Conservation (phyloP, 2,329 filamentous ascomycete species). For the Helotiales sp. region DNA sequence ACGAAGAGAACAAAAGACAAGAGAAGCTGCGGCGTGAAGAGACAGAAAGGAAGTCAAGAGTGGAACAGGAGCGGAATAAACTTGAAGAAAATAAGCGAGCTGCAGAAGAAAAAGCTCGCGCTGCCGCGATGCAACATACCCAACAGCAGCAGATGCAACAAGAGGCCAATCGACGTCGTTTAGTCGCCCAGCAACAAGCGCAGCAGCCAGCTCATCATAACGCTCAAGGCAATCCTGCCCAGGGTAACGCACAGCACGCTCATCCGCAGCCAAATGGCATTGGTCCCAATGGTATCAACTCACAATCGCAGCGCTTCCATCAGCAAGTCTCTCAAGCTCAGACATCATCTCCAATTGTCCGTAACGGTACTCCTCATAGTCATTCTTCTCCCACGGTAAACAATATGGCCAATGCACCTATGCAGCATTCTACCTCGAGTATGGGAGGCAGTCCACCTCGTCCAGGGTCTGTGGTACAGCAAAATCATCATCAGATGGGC, state of each 20-base stretch:
- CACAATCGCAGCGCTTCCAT: conserved; percentile 37
- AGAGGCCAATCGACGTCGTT: conserved; percentile 36
- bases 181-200: conserved; percentile 39
- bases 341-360: conserved; percentile 66
- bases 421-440: conserved; percentile 66
- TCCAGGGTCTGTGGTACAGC: conserved; percentile 64
- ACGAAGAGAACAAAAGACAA: conserved; percentile 73
- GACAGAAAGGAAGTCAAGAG: conserved; percentile 48
- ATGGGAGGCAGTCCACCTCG: conserved; percentile 69
- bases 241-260: conserved; percentile 43
- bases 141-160: conserved; percentile 33
- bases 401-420: conserved; percentile 45
- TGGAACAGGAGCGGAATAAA: conserved; percentile 48
- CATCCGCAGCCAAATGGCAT: conserved; percentile 45
- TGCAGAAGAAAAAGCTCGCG: conserved; percentile 31
- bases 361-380: conserved; percentile 64
- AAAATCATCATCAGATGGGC: conserved; percentile 53
- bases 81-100: conserved; percentile 33
- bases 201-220: conserved; percentile 28
- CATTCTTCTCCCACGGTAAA: conserved; percentile 67
- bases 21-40: conserved; percentile 66
- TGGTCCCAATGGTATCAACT: conserved; percentile 40
- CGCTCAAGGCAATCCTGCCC: conserved; percentile 30
- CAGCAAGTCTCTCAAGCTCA: conserved; percentile 57
- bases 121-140: conserved; percentile 33